Base-by-base conservation (phyloP, 441 rosid species). In the Populus hybrid region DNA sequence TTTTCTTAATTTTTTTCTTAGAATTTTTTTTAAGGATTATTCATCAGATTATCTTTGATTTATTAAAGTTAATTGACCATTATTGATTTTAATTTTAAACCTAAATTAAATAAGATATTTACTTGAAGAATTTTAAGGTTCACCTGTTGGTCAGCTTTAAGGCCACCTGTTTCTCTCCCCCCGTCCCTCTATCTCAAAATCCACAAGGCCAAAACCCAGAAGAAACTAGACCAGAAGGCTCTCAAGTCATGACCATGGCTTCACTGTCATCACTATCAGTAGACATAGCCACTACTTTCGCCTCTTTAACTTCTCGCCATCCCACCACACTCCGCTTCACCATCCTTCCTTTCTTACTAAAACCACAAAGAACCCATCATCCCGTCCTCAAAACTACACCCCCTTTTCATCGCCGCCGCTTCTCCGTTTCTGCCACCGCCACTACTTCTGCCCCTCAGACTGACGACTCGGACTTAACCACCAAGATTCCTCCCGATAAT, bases 401-500 rank as follows among this genome's bases (percentile, higher is more conserved):
- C 63, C n/a, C 11, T 66, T 3, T 20, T 59, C 79, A 78, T 67
- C 75, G 84, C 80, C 76, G 81, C 21, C 79, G 87, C 68, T 88
- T 90, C 81, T 85, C 94, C 4, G 90, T 79, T 23, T 77, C 89
- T 4, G 84, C 94, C 80, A 65, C 85, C 66, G 24, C 81, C 46
- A 73, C 92, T 10, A 83, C 92, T 30, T 76, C 92, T 3, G 78
- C 88, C 14, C 82, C 91, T 11, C 92, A 90, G 74, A 81, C 86
- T 30, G 93, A 90, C 67, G 91, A 89, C 65, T 86, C 92, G 28
- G 97, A 89, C 67, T 80, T 90, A 40, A 75, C 86, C 74, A 85
- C 97, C 23, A 90, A 90, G 84, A 89, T 90, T 77, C 93, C 97
- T 3, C 87, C 89, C 0, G 99, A 96, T 76, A 86, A 84, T 79